Evolutionary conservation across 805 yeast species (phyloP), one percentile per base, ranked within the genome.

Genomic region (Candida rishiriensis): DNA sequence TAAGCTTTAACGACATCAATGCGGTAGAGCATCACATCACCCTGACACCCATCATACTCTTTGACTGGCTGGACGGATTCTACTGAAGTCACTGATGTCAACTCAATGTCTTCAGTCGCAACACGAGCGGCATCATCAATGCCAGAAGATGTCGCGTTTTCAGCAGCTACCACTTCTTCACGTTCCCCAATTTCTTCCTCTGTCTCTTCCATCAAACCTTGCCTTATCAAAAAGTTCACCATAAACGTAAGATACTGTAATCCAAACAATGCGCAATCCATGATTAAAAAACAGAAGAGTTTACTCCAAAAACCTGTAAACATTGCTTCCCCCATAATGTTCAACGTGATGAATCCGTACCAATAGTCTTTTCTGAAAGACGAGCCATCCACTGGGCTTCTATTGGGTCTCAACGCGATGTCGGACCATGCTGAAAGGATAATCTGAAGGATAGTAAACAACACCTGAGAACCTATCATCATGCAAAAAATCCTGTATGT

Each of bases 291-390:
- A 41, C 47, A 51, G 28, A 40, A 32, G 47, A 57, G 41, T 56
- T 57, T 45, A 18, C 31, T 10, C 65, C 72, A 30, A 60, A 54
- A 29, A 50, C 49, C 44, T 2, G 36, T 18, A 41, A 57, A 61
- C 36, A 48, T 44, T 10, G 45, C 26, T 39, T 78, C 81, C 0
- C 83, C 83, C 17, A 76, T 69, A 15, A 75, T 50, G 47, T 73
- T 76, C 21, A 76, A 40, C 3, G 69, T 53, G 15, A 69, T 45
- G n/a, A 65, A 54, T 1, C 78, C 78, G 49, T 68, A 60, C 1
- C 58, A 56, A 32, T 60, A 60, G 1, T 60, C 55, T 17, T 53
- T 52, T 26, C 55, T 59, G 34, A 46, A 21, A 2, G 38, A 21
- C 4, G 26, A 21, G 7, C 26, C 26, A 21, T 21, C 26, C 26